Conservation (phyloP, 306 rosid species). For the Abrus precatorius region DNA sequence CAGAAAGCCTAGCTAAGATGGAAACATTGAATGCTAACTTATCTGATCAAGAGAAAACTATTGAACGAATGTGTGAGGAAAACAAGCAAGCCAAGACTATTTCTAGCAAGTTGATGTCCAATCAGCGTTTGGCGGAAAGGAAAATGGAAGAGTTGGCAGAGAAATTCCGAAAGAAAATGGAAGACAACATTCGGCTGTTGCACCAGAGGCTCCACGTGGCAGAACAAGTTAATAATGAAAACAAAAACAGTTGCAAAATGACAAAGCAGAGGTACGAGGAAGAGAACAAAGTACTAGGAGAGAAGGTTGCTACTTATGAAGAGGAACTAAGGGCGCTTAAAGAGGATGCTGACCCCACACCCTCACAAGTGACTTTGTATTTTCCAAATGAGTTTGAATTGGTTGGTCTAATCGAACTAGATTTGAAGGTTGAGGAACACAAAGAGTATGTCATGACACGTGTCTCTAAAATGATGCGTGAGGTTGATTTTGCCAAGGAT, state of each 20-base stretch:
- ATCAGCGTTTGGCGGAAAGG: constrained; percentile 53
- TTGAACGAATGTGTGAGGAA: constrained; percentile 38
- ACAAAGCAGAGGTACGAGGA: constrained; percentile 54
- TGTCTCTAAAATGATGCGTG: constrained; percentile 51
- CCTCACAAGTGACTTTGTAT: too few species aligned
- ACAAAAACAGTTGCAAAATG: constrained; percentile 59
- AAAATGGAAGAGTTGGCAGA: constrained; percentile 70
- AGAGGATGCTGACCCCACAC: not conserved
- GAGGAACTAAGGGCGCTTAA: constrained; percentile 15
- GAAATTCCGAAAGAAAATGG: constrained; percentile 56
- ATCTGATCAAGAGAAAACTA: constrained; percentile 54
- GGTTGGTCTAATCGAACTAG: constrained; percentile 40
- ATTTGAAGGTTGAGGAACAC: constrained; percentile 55
- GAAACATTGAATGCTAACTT: constrained; percentile 51
- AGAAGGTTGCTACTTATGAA: constrained; percentile 55
- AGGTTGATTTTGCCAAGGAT: constrained; percentile 58
- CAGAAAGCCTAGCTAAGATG: constrained; percentile 40
- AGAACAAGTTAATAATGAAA: constrained; percentile 74
- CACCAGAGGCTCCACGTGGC: constrained; percentile 71
- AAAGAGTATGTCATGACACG: constrained; percentile 31
- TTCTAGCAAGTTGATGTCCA: constrained; percentile 41
- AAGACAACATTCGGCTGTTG: constrained; percentile 66
- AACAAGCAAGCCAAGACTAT: constrained; percentile 39
- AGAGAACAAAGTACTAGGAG: constrained; percentile 53
- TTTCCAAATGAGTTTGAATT: constrained; percentile 2